These are phyloP conservation scores for Flammula alnicola DNA, from an alignment of 1,284 basidiomycete genomes.

Conservation along the genomic window DNA sequence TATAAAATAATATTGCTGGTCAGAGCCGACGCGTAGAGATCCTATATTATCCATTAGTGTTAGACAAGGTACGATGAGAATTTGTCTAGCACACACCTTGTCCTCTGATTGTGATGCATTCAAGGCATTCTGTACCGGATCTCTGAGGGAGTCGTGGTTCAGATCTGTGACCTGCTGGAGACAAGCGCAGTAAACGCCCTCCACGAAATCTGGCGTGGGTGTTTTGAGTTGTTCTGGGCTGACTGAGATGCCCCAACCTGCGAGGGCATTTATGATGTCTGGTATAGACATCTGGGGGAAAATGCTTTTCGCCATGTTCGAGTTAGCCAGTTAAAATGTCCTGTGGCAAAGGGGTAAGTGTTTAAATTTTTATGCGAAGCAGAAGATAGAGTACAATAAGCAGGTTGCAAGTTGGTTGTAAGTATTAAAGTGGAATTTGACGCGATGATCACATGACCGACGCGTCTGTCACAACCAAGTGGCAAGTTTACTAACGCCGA, in stretches of 20 bases:
- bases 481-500: too few relatives aligned
- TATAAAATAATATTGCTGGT: conserved; percentile 65
- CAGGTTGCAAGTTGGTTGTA: too few relatives aligned
- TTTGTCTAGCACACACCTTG: conserved; percentile 43
- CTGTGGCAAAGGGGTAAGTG: not conserved
- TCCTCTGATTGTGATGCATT: conserved; percentile 55
- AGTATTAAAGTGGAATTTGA: conserved; percentile 9
- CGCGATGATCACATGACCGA: conserved; percentile 34
- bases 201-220: conserved; percentile 74
- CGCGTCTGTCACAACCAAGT: conserved; percentile 29
- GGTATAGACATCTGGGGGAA: conserved; percentile 67
- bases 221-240: conserved; percentile 71
- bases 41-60: conserved; percentile 42
- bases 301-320: conserved; percentile 46
- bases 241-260: conserved; percentile 68
- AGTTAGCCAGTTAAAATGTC: conserved; percentile 1
- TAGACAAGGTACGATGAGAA: conserved; percentile 9
- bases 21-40: conserved; percentile 63
- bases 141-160: conserved; percentile 60
- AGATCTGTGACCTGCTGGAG: conserved; percentile 75
- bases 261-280: conserved; percentile 66
- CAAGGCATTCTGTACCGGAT: conserved; percentile 61
- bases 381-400: too few relatives aligned
- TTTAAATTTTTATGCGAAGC: conserved; percentile 1
- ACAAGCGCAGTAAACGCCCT: conserved; percentile 68